Evolutionary conservation across 352 stramenopile genomes (phyloP).

Genomic region (Pythium dissotocum): DNA sequence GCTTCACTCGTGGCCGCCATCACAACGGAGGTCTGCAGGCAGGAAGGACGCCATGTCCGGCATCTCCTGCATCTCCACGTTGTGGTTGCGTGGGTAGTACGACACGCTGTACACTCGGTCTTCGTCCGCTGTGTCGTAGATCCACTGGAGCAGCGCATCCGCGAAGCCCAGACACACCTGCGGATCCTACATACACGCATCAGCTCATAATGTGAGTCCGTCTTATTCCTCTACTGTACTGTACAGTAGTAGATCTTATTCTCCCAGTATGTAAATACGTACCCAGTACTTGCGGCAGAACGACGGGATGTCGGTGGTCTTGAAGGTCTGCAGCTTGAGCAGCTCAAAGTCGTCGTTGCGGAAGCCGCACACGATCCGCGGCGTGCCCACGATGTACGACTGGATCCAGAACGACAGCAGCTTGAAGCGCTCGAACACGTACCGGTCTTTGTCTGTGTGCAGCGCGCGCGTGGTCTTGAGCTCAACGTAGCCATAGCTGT

Average conservation of each 20-base stretch:
- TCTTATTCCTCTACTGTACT: neutral
- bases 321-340: slow-evolving; percentile 65
- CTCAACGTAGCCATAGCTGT: slow-evolving; percentile 49
- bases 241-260: no score
- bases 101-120: slow-evolving; percentile 43
- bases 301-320: slow-evolving; percentile 56
- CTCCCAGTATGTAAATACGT: slow-evolving; percentile 13
- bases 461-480: slow-evolving; percentile 73
- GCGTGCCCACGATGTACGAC: slow-evolving; percentile 73
- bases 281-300: slow-evolving; percentile 80
- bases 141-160: slow-evolving; percentile 60
- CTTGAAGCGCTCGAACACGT: slow-evolving; percentile 79
- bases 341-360: slow-evolving; percentile 62
- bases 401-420: slow-evolving; percentile 85
- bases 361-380: slow-evolving; percentile 74
- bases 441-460: slow-evolving; percentile 60
- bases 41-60: slow-evolving; percentile 37
- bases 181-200: slow-evolving; percentile 31
- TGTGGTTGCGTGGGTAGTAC: slow-evolving; percentile 53
- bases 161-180: slow-evolving; percentile 74
- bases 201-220: neutral
- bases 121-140: slow-evolving; percentile 43
- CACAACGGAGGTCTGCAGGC: neutral
- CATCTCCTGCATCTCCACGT: slow-evolving; percentile 42
- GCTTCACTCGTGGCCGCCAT: slow-evolving; percentile 6